Percentiles rank a stretch among this genome's conserved stretches.
These are phyloP conservation scores for Cladobotryum mycophilum DNA, from an alignment of 2,329 filamentous ascomycete species.

Conservation along the genomic window DNA sequence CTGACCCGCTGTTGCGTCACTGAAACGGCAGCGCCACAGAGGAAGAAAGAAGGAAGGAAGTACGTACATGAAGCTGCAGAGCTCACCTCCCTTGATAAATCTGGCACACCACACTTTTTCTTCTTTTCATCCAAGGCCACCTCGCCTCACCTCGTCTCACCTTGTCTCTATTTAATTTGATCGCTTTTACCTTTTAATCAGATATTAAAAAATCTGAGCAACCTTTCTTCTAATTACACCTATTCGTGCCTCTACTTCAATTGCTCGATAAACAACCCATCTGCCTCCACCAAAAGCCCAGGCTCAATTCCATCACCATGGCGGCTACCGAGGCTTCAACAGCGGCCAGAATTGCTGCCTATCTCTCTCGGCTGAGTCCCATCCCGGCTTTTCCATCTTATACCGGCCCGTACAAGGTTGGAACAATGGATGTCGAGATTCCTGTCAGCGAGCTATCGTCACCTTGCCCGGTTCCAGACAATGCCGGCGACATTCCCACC, in stretches of 20 bases:
- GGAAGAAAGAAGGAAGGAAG: too few species aligned
- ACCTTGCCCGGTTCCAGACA: conserved; percentile 47
- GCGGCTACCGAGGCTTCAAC: conserved; percentile 16
- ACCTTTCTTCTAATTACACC: too few species aligned
- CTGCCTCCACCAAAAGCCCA: too few species aligned
- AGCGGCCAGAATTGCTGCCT: conserved; percentile 36
- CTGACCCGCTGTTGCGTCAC: conserved; percentile 7
- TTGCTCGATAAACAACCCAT: background rate
- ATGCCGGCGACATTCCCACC: conserved; percentile 57
- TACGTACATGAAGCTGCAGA: too few species aligned
- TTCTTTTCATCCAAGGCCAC: too few species aligned
- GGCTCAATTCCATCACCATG: background rate
- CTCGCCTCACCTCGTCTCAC: too few species aligned
- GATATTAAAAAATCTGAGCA: too few species aligned
- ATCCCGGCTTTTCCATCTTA: conserved; percentile 69
- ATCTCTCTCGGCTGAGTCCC: conserved; percentile 55
- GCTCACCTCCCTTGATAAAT: too few species aligned
- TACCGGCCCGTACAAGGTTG: conserved; percentile 71
- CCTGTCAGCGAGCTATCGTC: conserved; percentile 55
- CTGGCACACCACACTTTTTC: too few species aligned
- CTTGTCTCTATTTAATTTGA: too few species aligned
- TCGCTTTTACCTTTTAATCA: too few species aligned
- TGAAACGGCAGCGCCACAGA: background rate
- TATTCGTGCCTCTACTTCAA: background rate
- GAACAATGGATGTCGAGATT: conserved; percentile 74